These are phyloP conservation scores for Panaeolus cyanescens DNA, from an alignment of 768 basidiomycete species.

Conservation along the genomic window DNA sequence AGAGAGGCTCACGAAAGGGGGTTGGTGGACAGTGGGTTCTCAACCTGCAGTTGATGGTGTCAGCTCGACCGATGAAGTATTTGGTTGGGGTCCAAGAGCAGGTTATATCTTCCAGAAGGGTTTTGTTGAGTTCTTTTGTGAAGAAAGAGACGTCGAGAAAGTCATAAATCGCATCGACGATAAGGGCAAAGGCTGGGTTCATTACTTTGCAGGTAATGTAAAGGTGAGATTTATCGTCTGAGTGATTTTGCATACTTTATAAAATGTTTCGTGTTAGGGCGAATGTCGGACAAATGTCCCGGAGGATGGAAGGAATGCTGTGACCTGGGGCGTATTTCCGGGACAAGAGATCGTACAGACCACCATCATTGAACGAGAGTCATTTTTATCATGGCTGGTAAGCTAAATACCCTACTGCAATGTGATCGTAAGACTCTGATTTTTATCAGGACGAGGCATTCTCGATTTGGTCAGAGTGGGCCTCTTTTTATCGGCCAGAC, in stretches of 20 bases:
- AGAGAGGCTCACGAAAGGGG: slow-evolving; percentile 69
- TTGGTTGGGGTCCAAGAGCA: slow-evolving; percentile 92
- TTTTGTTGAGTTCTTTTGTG: slow-evolving; percentile 96
- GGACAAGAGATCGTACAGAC: slow-evolving; percentile 96
- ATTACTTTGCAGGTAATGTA: slow-evolving; percentile 84
- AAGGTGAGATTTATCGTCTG: slow-evolving; percentile 45
- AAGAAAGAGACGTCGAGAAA: slow-evolving; percentile 51
- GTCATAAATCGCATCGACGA: slow-evolving; percentile 60
- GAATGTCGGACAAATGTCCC: slow-evolving; percentile 79
- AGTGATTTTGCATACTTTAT: neutral
- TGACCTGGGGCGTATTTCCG: slow-evolving; percentile 98
- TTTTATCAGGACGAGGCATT: slow-evolving; percentile 86
- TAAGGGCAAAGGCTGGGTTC: slow-evolving; percentile 66
- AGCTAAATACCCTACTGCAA: neutral
- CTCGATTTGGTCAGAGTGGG: slow-evolving; percentile 95
- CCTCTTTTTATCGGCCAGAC: slow-evolving; percentile 76
- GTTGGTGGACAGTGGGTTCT: slow-evolving; percentile 97
- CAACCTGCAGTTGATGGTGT: slow-evolving; percentile 91
- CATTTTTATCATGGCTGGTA: slow-evolving; percentile 97
- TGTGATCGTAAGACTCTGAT: slow-evolving; percentile 5
- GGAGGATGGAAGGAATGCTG: slow-evolving; percentile 83
- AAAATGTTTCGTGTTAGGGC: slow-evolving; percentile 48
- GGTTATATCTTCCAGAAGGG: slow-evolving; percentile 98
- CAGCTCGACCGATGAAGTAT: slow-evolving; percentile 69
- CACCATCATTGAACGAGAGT: slow-evolving; percentile 94